phyloP scores from a whole-genome alignment of 305 asterid genomes.

The Petunia hybrid region DNA sequence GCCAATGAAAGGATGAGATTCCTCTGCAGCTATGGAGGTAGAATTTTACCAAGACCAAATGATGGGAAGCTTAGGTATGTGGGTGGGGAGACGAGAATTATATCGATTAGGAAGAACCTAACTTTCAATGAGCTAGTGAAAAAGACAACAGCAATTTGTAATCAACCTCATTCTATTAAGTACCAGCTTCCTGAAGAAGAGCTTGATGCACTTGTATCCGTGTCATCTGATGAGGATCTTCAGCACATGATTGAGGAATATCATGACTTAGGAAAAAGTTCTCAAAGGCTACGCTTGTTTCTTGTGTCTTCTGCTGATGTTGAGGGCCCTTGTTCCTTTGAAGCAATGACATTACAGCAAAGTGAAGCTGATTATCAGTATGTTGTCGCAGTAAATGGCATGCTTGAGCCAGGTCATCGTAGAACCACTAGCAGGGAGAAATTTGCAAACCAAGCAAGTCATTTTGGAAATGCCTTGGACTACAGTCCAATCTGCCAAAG shows the following conservation, averaged over 20 bases:
- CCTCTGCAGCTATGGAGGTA: conserved; percentile 93
- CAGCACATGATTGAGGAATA: conserved; percentile 95
- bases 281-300: conserved; percentile 76
- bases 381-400: conserved; percentile 77
- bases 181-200: conserved; percentile 98
- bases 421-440: conserved; percentile 79
- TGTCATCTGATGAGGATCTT: conserved; percentile 90
- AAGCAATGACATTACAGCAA: conserved; percentile 53
- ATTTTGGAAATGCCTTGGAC: conserved; percentile 44
- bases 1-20: conserved; percentile 68
- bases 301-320: conserved; percentile 64
- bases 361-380: conserved; percentile 65
- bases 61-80: conserved; percentile 89
- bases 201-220: conserved; percentile 87
- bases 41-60: conserved; percentile 80
- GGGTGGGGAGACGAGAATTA: conserved; percentile 90
- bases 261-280: conserved; percentile 69
- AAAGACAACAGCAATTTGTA: conserved; percentile 69
- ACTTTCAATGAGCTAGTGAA: conserved; percentile 65
- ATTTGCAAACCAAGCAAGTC: conserved; percentile 48
- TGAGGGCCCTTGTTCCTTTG: conserved; percentile 64
- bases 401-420: conserved; percentile 55
- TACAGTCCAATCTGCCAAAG: conserved; percentile 49
- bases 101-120: conserved; percentile 66
- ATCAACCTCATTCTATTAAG: conserved; percentile 71